A percentile compares a stretch with the other conserved stretches of the same genome.
Evolutionary conservation across 1,284 basidiomycete species (phyloP).

Genomic region (Ustilago nuda): DNA sequence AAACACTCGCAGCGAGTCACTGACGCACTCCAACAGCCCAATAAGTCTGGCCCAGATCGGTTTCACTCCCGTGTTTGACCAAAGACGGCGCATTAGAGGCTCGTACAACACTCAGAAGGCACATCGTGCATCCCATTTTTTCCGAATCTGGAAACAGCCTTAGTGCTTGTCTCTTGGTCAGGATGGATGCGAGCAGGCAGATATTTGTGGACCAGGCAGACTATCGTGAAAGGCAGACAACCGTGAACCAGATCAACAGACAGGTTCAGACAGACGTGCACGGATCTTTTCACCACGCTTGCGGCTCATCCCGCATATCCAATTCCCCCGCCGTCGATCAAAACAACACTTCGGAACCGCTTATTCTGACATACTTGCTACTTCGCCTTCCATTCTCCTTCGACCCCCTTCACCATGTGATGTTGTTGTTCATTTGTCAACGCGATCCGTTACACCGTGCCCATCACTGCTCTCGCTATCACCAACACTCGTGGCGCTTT

Average conservation of each 20-base stretch:
- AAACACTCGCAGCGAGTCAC: too few species aligned
- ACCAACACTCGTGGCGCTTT: background rate
- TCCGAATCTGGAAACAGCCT: too few species aligned
- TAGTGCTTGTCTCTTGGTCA: too few species aligned
- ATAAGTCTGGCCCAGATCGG: too few species aligned
- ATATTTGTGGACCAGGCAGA: too few species aligned
- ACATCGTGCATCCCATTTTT: too few species aligned
- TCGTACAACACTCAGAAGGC: too few species aligned
- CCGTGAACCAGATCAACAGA: background rate
- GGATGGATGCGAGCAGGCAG: too few species aligned
- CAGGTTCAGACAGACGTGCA: background rate
- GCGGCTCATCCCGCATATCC: background rate
- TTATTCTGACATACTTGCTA: conserved; percentile 37
- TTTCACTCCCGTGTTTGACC: too few species aligned
- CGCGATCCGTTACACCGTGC: background rate
- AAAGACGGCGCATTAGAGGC: too few species aligned
- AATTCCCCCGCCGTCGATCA: background rate
- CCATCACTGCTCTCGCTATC: background rate
- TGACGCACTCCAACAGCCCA: too few species aligned
- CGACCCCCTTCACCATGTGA: conserved; percentile 7
- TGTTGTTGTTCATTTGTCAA: conserved; percentile 5
- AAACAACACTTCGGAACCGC: conserved; percentile 16
- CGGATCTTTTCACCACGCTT: background rate
- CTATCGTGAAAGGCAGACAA: background rate
- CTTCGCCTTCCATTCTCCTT: conserved; percentile 24